Base-by-base conservation (phyloP, 805 yeast species). In the Metschnikowia colocasiae region DNA sequence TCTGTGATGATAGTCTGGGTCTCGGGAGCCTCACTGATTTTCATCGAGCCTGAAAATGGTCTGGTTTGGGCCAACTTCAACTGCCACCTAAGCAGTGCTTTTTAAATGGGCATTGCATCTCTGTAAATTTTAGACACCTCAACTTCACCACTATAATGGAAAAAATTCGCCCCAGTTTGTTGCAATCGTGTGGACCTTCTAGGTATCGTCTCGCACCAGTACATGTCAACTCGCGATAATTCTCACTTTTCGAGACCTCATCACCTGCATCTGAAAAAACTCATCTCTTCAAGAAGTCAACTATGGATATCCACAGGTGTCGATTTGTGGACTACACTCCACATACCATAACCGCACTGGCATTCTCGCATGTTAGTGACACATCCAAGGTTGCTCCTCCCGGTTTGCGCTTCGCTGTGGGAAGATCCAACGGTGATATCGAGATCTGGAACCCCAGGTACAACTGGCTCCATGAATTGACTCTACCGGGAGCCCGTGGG, bases 391-490 rank as follows among this genome's bases (percentile, higher is more conserved):
- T 66, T 4, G 78, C 87, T 0, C 67, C 72, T 3, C 63, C 68
- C 18, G 83, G 79, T 49, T 70, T 89, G 46, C 75, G 97, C 50
- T 68, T 94, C 32, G 97, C 98, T 0, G 86, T 92, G 5, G 98
- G 97, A 26, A 78, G 97, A 63, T 80, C 88, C 39, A 91, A 94
- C 62, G 99, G 99, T 33, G 91, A 91, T 59, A 86, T 94, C 49
- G 99, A 94, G 66, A 82, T 94, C 29, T 92, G 98, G 97, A 88
- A 88, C 63, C 96, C 96, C 34, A 75, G 82, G 58, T 74, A 76
- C 51, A 78, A 79, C 58, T 91, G 97, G 97, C 69, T 80, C 45
- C 89, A 87, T 53, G 97, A 94, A 59, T 39, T 69, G 35, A 67
- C 73, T 0, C 73, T 92, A 37, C 80, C 78, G 46, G 97, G 98